Conservation (phyloP, 352 stramenopile genomes). For the Phytophthora rubi region DNA sequence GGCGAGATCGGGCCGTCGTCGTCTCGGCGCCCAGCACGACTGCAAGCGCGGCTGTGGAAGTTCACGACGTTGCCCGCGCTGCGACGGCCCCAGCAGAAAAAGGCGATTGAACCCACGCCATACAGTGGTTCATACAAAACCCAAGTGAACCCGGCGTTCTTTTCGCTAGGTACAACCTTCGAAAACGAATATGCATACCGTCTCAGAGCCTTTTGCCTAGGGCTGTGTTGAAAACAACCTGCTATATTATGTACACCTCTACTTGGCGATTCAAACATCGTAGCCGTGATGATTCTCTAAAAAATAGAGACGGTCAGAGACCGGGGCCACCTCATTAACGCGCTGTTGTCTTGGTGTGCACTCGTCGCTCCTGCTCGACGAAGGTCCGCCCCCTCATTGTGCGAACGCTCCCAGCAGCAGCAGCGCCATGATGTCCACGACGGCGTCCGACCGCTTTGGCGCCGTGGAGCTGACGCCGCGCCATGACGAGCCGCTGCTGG, state of each 20-base stretch:
- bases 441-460: slow-evolving; percentile 39
- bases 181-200: slow-evolving; percentile 5
- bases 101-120: slow-evolving; percentile 14
- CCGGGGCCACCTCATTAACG: slow-evolving; percentile 8
- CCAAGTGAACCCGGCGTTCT: slow-evolving; percentile 14
- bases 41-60: slow-evolving; percentile 5
- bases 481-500: slow-evolving; percentile 63
- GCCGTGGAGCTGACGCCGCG: slow-evolving; percentile 64
- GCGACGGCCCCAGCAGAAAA: slow-evolving; percentile 18
- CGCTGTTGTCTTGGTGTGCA: slow-evolving; percentile 12
- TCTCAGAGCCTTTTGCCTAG: background rate
- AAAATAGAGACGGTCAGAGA: slow-evolving; percentile 22
- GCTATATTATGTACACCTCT: background rate
- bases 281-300: background rate
- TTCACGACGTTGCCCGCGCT: background rate
- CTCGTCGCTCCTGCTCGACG: slow-evolving; percentile 14
- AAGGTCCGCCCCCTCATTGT: slow-evolving; percentile 23
- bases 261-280: background rate
- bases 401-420: slow-evolving; percentile 7
- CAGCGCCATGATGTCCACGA: slow-evolving; percentile 35
- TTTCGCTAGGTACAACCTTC: slow-evolving; percentile 21
- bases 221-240: background rate
- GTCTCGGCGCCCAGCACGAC: slow-evolving; percentile 7
- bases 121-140: slow-evolving; percentile 5
- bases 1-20: slow-evolving; percentile 2